Percentiles rank a stretch among this genome's conserved stretches.
These are phyloP conservation scores for Aspergillus steynii DNA, from an alignment of 495 filamentous ascomycete genomes.

Conservation along the genomic window DNA sequence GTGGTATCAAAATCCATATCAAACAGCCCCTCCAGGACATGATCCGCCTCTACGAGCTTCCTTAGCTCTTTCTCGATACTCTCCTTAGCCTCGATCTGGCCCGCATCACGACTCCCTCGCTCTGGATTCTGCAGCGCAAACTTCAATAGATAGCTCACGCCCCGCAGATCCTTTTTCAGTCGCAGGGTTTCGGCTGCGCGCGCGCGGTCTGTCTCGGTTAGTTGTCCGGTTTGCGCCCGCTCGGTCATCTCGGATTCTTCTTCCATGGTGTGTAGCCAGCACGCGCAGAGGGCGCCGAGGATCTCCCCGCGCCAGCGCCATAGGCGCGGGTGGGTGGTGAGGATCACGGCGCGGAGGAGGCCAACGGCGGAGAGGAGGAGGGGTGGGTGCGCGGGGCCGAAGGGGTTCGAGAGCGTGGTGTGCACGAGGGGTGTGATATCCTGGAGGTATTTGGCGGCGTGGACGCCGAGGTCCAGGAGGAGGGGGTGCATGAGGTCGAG, in stretches of 20 bases:
- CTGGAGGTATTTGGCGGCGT: slow-evolving; percentile 73
- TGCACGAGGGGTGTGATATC: slow-evolving; percentile 69
- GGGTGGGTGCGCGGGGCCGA: slow-evolving; percentile 57
- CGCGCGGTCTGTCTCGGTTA: background rate
- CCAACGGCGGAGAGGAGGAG: slow-evolving; percentile 55
- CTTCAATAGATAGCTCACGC: slow-evolving; percentile 37
- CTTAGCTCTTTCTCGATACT: slow-evolving; percentile 33
- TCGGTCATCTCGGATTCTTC: slow-evolving; percentile 33
- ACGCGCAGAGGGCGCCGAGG: slow-evolving; percentile 59
- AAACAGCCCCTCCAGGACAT: slow-evolving; percentile 32
- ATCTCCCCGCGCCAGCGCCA: slow-evolving; percentile 66
- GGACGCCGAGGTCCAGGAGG: slow-evolving; percentile 62
- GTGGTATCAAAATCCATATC: slow-evolving; percentile 18
- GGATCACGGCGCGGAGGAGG: slow-evolving; percentile 59
- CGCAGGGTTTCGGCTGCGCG: slow-evolving; percentile 15
- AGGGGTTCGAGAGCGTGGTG: slow-evolving; percentile 66
- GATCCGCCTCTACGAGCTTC: slow-evolving; percentile 39
- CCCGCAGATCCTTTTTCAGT: slow-evolving; percentile 50
- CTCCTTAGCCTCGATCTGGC: slow-evolving; percentile 27
- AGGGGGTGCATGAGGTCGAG: slow-evolving; percentile 55
- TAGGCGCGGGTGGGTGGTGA: slow-evolving; percentile 73
- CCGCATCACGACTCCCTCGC: slow-evolving; percentile 15
- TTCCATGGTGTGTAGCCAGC: slow-evolving; percentile 64
- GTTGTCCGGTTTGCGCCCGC: background rate
- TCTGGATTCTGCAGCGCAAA: slow-evolving; percentile 35